Conservation (phyloP, 768 basidiomycete genomes). For the Rhizopogon vinicolor region DNA sequence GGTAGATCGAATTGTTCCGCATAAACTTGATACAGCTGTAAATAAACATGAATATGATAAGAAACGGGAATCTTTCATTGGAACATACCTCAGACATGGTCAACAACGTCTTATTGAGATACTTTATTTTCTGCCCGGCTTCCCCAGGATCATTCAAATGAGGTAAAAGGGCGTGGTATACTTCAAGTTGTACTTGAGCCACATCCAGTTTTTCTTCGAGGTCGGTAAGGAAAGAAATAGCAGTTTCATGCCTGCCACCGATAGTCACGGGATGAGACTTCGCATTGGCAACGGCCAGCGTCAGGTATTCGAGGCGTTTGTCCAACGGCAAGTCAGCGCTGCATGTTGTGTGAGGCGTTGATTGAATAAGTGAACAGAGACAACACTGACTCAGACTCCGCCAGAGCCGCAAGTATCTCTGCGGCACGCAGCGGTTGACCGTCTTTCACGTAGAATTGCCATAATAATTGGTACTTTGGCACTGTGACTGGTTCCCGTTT, state of each 20-base stretch:
- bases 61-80: not conserved
- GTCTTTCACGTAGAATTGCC: conserved; percentile 97
- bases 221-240: conserved; percentile 93
- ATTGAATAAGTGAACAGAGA: not conserved
- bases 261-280: conserved; percentile 88
- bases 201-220: conserved; percentile 97
- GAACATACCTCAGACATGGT: conserved; percentile 78
- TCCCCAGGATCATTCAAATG: conserved; percentile 58
- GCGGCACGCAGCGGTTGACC: conserved; percentile 86
- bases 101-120: conserved; percentile 57
- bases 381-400: conserved; percentile 73
- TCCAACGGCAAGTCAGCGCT: conserved; percentile 70
- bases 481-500: conserved; percentile 74
- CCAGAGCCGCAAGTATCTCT: conserved; percentile 74
- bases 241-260: conserved; percentile 75
- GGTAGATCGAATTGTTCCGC: conserved; percentile 84
- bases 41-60: conserved; percentile 7
- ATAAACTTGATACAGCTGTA: conserved; percentile 82
- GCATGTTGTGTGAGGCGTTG: not conserved
- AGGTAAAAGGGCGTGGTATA: conserved; percentile 63
- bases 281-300: conserved; percentile 91
- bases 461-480: conserved; percentile 83
- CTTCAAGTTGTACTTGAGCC: conserved; percentile 93
- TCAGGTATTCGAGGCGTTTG: conserved; percentile 84
- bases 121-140: conserved; percentile 57